A percentile compares a stretch with the other conserved stretches of the same genome.
Conservation (phyloP, 495 filamentous ascomycete species). For the Lepidopterella palustris region DNA sequence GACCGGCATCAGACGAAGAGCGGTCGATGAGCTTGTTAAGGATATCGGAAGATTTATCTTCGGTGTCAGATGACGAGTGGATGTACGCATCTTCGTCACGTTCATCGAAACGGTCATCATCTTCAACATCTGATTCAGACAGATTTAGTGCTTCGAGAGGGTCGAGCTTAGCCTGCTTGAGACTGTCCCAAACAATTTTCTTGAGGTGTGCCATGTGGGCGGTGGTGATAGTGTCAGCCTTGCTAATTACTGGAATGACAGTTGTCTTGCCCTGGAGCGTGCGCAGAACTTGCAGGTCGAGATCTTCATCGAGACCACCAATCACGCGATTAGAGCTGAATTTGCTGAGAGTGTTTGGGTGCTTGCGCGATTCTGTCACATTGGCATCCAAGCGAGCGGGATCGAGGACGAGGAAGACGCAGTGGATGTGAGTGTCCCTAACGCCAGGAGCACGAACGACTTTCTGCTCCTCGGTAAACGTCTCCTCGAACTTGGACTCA, state of each 20-base stretch:
- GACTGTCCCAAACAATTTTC: slow-evolving; percentile 78
- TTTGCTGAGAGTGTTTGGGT: slow-evolving; percentile 45
- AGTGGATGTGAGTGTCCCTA: slow-evolving; percentile 95
- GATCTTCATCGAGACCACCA: slow-evolving; percentile 78
- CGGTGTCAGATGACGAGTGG: slow-evolving; percentile 22
- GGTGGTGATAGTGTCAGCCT: slow-evolving; percentile 91
- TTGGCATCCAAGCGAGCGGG: slow-evolving; percentile 80
- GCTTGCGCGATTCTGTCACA: slow-evolving; percentile 58
- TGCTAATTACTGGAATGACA: slow-evolving; percentile 91
- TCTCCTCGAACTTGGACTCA: slow-evolving; percentile 98
- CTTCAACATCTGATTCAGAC: slow-evolving; percentile 61
- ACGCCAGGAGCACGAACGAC: slow-evolving; percentile 87
- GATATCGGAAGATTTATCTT: slow-evolving; percentile 16
- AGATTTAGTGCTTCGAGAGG: slow-evolving; percentile 79
- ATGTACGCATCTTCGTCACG: slow-evolving; percentile 38
- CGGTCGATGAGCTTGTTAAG: slow-evolving; percentile 28
- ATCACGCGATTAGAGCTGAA: slow-evolving; percentile 46
- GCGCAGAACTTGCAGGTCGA: slow-evolving; percentile 85
- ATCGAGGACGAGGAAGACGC: slow-evolving; percentile 87
- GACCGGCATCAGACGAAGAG: slow-evolving; percentile 26
- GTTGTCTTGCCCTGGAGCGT: slow-evolving; percentile 91
- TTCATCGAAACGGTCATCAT: slow-evolving; percentile 28
- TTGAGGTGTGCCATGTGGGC: slow-evolving; percentile 92
- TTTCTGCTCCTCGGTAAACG: slow-evolving; percentile 95
- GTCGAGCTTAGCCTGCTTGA: slow-evolving; percentile 81